Evolutionary conservation across 345 rosid species (phyloP).

Genomic region (Psidium guajava): DNA sequence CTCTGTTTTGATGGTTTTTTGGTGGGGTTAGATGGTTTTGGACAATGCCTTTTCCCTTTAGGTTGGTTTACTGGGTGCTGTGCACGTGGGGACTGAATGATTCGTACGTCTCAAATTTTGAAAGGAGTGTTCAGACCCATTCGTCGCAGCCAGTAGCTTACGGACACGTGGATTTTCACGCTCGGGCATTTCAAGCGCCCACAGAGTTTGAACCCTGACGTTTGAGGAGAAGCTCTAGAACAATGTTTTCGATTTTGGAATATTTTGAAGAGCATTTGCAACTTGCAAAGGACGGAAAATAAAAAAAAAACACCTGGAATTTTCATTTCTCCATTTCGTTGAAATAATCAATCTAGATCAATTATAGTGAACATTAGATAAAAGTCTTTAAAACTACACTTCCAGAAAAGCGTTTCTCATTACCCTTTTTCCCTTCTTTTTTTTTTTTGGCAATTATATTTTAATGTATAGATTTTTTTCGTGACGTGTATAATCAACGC

Average conservation of each 20-base stretch:
- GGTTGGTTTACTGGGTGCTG: background rate
- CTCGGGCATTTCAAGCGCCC: background rate
- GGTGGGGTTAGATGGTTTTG: background rate
- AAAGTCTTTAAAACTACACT: background rate
- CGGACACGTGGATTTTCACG: background rate
- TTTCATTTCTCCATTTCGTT: background rate
- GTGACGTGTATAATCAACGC: accelerated
- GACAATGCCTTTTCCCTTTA: background rate
- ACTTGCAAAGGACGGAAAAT: no score
- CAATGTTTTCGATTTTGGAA: no score
- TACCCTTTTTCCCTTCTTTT: background rate
- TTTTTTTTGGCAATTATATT: no score
- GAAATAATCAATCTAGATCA: background rate
- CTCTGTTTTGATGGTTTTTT: background rate
- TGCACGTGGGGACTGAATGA: background rate
- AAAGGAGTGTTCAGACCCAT: background rate
- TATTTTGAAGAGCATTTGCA: no score
- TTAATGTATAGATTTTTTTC: background rate
- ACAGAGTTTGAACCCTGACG: no score
- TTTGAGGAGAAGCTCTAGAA: no score
- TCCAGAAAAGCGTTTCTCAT: background rate
- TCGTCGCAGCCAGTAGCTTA: background rate
- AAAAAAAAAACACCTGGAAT: background rate
- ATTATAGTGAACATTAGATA: background rate
- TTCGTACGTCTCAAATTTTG: background rate